Evolutionary conservation across 768 basidiomycete genomes (phyloP).

Genomic region (Boletus rubropictus): DNA sequence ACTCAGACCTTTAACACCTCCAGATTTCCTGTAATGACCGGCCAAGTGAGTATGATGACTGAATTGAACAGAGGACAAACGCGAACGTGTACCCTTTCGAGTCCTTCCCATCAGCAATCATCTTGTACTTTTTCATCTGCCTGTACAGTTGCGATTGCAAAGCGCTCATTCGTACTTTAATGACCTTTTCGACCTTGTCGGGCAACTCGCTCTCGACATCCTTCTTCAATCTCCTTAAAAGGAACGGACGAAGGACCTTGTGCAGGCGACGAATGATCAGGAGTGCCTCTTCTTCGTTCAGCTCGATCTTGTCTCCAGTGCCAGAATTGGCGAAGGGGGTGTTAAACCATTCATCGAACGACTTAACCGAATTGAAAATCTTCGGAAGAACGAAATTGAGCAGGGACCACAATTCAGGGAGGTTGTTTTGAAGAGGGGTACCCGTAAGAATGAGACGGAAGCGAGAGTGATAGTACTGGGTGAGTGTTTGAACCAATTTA

Average conservation of each 20-base stretch:
- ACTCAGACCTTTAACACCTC: slow-evolving; percentile 82
- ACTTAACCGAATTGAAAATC: slow-evolving; percentile 98
- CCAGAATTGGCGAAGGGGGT: slow-evolving; percentile 99
- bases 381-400: slow-evolving; percentile 93
- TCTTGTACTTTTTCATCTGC: slow-evolving; percentile 98
- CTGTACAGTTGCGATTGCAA: slow-evolving; percentile 90
- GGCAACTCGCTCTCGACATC: slow-evolving; percentile 95
- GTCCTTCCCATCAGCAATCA: slow-evolving; percentile 82
- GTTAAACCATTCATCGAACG: slow-evolving; percentile 99
- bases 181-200: slow-evolving; percentile 96
- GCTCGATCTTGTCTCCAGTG: slow-evolving; percentile 93
- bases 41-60: slow-evolving; percentile 2
- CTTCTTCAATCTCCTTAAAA: slow-evolving; percentile 88
- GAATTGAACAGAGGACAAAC: not conserved
- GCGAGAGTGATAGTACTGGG: slow-evolving; percentile 87
- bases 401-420: slow-evolving; percentile 91
- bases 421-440: slow-evolving; percentile 94
- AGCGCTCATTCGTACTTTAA: slow-evolving; percentile 92
- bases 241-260: slow-evolving; percentile 93
- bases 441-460: slow-evolving; percentile 93
- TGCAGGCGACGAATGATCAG: slow-evolving; percentile 95
- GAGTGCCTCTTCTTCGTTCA: slow-evolving; percentile 99
- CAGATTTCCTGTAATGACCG: slow-evolving; percentile 46
- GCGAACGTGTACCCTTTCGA: slow-evolving; percentile 56
- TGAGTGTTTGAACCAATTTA: slow-evolving; percentile 86